Evolutionary conservation across 345 rosid species (phyloP), one percentile per base, ranked within the genome.

Genomic region (Arabidopsis arenosa): DNA sequence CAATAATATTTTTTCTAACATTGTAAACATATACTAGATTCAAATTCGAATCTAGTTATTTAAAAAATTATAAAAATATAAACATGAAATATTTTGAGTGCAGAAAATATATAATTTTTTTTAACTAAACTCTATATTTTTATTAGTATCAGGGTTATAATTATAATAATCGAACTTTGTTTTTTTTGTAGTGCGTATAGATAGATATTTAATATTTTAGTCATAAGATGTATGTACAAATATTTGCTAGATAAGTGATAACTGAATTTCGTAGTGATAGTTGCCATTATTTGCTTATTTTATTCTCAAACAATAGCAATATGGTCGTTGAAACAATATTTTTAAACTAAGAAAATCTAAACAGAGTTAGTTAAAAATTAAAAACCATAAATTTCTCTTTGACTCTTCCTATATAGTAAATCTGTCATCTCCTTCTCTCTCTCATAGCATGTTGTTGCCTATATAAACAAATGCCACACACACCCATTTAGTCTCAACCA

Each of bases 391-490:
- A 51, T 64, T 15, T 35, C 30, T 64, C 53, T 18, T 73, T 43
- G 64, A 73, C 57, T 73, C 56, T 23, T 63, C 45, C 39, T 13
- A 21, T 18, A 58, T 64, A 63, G 77, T 74, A 63, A 72, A 37
- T 32, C 43, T 39, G 6, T 63, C 54, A 36, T 37, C 60, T 28
- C 53, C 41, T 17, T 70, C 55, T 56, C 65, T 43, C 71, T 48
- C 8, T 12, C 60, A n/a, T 3, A 37, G 68, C 61, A 58, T 60
- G 62, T 48, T 60, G 62, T 48, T 68, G 61, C 62, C 79, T 74
- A 79, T 79, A 79, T 74, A 74, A 68, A 78, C 66, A 59, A 59
- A 74, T 9, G 28, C 62, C 63, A 61, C 59, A 66, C 60, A 37
- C 9, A 73, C 36, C 55, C 82, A 67, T 48, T 68, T 37, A 61